Evolutionary conservation across 345 rosid species (phyloP).

Genomic region (Ailanthus altissimus): DNA sequence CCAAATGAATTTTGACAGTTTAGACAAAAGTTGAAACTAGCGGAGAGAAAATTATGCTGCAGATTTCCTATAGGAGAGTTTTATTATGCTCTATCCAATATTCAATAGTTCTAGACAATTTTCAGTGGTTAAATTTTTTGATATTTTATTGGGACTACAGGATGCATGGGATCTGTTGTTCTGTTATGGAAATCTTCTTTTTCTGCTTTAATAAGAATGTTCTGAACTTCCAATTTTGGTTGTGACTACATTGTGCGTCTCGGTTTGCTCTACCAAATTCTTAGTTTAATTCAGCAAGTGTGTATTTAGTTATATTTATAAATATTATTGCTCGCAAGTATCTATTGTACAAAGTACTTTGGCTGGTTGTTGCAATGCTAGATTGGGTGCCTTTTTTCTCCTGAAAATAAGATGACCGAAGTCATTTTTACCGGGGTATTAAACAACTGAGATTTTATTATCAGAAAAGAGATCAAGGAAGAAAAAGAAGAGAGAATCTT

Average conservation of each 20-base stretch:
- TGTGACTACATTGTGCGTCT: neutral
- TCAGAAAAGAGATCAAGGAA: too few species aligned
- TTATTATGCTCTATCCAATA: neutral
- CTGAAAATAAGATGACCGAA: neutral
- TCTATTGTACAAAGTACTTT: neutral
- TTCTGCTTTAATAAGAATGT: conserved; percentile 4
- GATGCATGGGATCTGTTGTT: conserved; percentile 1
- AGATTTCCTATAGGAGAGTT: conserved; percentile 3
- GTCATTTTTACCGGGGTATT: neutral
- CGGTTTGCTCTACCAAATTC: neutral
- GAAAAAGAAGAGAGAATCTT: neutral
- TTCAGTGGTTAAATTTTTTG: conserved; percentile 7
- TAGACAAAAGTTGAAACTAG: neutral
- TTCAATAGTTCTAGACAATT: conserved; percentile 6
- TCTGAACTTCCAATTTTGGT: conserved; percentile 7
- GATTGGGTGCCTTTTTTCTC: conserved; percentile 6
- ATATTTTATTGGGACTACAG: neutral
- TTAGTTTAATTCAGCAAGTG: neutral
- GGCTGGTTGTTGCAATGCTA: neutral
- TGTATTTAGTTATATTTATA: neutral
- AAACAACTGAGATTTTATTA: neutral
- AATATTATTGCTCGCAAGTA: neutral
- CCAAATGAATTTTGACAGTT: conserved; percentile 11
- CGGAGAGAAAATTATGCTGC: neutral
- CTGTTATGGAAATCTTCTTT: conserved; percentile 1